These are phyloP conservation scores for Chrysoporthe cubensis DNA, from an alignment of 2,329 filamentous ascomycete genomes.

Conservation along the genomic window DNA sequence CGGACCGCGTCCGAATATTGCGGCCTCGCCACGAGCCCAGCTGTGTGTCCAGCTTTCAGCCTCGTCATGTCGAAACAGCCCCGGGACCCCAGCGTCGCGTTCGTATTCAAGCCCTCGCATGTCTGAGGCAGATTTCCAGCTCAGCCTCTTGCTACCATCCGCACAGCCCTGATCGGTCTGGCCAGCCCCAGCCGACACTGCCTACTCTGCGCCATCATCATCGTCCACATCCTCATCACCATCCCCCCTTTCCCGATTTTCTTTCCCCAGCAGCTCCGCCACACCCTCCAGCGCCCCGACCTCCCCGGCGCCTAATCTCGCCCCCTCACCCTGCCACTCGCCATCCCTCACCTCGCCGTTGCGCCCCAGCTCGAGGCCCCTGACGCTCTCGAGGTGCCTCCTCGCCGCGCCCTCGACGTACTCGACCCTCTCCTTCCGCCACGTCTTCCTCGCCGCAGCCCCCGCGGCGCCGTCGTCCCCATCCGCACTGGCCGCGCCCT, in stretches of 20 bases:
- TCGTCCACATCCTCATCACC: constrained; percentile 11
- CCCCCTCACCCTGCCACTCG: constrained; percentile 63
- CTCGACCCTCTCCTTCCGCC: constrained; percentile 71
- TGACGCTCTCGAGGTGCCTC: constrained; percentile 72
- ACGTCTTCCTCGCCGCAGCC: constrained; percentile 50
- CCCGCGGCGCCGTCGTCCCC: constrained; percentile 12
- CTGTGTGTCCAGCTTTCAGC: too few relatives aligned
- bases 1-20: too few relatives aligned
- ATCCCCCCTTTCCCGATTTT: constrained; percentile 36
- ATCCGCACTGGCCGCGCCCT: constrained; percentile 2
- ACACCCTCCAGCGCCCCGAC: constrained; percentile 61
- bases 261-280: constrained; percentile 47
- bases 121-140: neutral
- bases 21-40: too few relatives aligned
- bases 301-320: constrained; percentile 54
- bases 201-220: constrained; percentile 4
- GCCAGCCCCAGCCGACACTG: neutral
- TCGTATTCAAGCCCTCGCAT: neutral
- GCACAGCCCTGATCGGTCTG: neutral
- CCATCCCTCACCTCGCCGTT: constrained; percentile 67
- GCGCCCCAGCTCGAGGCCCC: constrained; percentile 67
- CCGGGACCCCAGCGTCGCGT: neutral
- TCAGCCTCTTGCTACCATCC: neutral
- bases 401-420: constrained; percentile 84
- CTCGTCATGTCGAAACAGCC: too few relatives aligned